Evolutionary conservation across 805 yeast species (phyloP).

Genomic region (Candida orba): DNA sequence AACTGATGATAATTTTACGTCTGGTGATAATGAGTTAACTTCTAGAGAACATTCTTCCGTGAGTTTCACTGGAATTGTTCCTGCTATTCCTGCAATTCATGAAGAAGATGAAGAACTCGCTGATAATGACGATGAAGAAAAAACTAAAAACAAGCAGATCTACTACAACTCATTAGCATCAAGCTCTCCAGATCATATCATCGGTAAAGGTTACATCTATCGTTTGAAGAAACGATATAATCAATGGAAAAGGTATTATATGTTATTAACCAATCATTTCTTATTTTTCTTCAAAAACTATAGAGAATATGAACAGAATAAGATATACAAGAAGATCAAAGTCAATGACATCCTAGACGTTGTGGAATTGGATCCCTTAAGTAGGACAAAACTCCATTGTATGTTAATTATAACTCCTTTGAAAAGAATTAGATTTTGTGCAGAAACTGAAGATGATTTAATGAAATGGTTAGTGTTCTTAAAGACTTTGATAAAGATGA

Average conservation of each 20-base stretch:
- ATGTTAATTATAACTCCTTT: slow-evolving; percentile 39
- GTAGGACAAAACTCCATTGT: slow-evolving; percentile 37
- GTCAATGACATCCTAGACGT: slow-evolving; percentile 36
- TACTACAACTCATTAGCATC: slow-evolving; percentile 19
- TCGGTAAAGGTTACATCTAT: slow-evolving; percentile 36
- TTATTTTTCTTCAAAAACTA: slow-evolving; percentile 34
- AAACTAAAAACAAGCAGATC: not conserved
- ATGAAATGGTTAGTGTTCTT: slow-evolving; percentile 42
- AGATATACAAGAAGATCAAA: slow-evolving; percentile 26
- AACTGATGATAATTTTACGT: slow-evolving; percentile 22
- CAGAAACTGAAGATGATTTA: slow-evolving; percentile 37
- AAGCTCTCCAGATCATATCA: slow-evolving; percentile 26
- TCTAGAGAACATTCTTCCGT: slow-evolving; percentile 2
- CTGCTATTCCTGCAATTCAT: not conserved
- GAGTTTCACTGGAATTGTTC: not conserved
- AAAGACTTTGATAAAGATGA: slow-evolving; percentile 27
- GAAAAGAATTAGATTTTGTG: slow-evolving; percentile 39
- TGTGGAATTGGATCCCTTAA: slow-evolving; percentile 42
- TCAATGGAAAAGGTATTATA: slow-evolving; percentile 41
- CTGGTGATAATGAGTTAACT: slow-evolving; percentile 9
- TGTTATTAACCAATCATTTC: slow-evolving; percentile 35
- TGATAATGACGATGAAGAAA: no score
- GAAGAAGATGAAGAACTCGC: not conserved
- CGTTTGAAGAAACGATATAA: slow-evolving; percentile 35
- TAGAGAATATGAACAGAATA: slow-evolving; percentile 13